Percentiles rank a stretch among this genome's conserved stretches.
These are phyloP conservation scores for Coccomyxa sp. DNA, from an alignment of 139 green algal genomes.

Conservation along the genomic window DNA sequence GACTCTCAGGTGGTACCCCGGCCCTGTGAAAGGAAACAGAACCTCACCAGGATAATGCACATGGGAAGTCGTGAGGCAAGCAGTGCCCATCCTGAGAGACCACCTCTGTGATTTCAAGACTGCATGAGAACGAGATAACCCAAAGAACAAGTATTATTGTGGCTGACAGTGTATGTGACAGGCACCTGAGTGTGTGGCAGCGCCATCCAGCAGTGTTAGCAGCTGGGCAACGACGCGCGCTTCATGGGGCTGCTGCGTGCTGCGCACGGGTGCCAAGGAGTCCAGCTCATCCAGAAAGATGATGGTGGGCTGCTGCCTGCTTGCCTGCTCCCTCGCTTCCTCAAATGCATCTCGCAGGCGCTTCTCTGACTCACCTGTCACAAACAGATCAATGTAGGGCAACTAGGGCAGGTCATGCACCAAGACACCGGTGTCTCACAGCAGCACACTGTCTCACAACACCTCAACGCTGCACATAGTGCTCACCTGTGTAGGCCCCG, in stretches of 20 bases:
- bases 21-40: neutral
- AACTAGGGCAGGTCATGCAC: too few relatives aligned
- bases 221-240: constrained; percentile 87
- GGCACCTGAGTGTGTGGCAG: neutral
- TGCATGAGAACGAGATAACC: neutral
- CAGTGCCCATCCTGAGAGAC: neutral
- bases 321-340: constrained; percentile 44
- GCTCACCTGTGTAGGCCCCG: constrained; percentile 58
- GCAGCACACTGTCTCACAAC: neutral
- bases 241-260: constrained; percentile 60
- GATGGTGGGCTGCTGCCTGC: constrained; percentile 42
- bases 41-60: neutral
- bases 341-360: constrained; percentile 78
- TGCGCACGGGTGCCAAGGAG: constrained; percentile 72
- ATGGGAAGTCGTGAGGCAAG: too few relatives aligned
- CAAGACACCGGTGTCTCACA: neutral
- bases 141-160: neutral
- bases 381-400: neutral
- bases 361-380: constrained; percentile 78
- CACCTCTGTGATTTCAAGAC: neutral
- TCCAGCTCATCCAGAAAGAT: constrained; percentile 94
- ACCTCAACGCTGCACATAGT: neutral
- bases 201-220: constrained; percentile 86
- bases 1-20: constrained; percentile 54
- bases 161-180: neutral